Evolutionary conservation across 108 stramenopile species (phyloP).

Genomic region (Skeletonema potamos): DNA sequence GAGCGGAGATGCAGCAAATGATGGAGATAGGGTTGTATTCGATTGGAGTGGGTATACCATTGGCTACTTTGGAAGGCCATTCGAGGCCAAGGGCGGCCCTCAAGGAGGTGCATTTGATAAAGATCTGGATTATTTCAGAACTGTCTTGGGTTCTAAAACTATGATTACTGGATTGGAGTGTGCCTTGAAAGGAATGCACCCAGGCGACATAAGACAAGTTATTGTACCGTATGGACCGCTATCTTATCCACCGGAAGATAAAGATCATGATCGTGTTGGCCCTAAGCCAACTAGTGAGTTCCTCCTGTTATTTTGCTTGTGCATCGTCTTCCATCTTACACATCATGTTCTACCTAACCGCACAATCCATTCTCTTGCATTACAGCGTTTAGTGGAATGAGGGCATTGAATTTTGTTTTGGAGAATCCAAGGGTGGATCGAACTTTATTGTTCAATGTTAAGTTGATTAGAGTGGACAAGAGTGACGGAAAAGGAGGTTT

Average conservation of each 20-base stretch:
- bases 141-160: conserved; percentile 68
- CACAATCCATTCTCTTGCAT: no score
- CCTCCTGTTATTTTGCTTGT: no score
- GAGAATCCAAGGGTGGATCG: conserved; percentile 90
- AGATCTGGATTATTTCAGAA: conserved; percentile 78
- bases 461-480: conserved; percentile 91
- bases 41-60: conserved; percentile 98
- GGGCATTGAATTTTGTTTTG: conserved; percentile 93
- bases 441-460: conserved; percentile 89
- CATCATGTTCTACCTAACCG: no score
- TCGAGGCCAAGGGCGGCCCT: conserved; percentile 86
- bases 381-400: conserved; percentile 75
- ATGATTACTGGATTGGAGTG: conserved; percentile 81
- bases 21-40: conserved; percentile 88
- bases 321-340: no score
- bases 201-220: conserved; percentile 88
- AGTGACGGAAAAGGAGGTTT: conserved; percentile 79
- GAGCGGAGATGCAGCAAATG: conserved; percentile 13
- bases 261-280: conserved; percentile 77
- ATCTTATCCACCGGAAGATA: conserved; percentile 74
- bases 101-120: conserved; percentile 93
- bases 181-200: conserved; percentile 74
- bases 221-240: conserved; percentile 82
- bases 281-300: conserved; percentile 72
- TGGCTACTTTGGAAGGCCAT: conserved; percentile 90